These are phyloP conservation scores for Termitomyces sp. DNA, from an alignment of 768 basidiomycete genomes.

Conservation along the genomic window DNA sequence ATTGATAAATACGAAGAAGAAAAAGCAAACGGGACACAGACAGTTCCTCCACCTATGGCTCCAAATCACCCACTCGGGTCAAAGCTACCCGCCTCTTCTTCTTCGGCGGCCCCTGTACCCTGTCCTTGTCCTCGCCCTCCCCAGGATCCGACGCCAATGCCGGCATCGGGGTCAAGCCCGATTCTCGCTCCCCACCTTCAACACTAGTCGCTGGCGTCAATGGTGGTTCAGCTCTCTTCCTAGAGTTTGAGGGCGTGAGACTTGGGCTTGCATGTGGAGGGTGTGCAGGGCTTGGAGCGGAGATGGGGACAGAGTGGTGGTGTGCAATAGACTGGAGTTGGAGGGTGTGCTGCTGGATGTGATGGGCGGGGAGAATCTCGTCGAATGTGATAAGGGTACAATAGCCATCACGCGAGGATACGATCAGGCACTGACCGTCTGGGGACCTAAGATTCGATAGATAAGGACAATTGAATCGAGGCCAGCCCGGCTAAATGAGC, in stretches of 20 bases:
- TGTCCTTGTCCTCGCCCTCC: conserved; percentile 19
- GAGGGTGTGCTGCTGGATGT: conserved; percentile 86
- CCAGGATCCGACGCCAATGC: conserved; percentile 6
- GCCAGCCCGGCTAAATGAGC: background rate
- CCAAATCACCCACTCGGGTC: conserved; percentile 61
- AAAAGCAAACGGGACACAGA: background rate
- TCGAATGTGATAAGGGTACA: conserved; percentile 95
- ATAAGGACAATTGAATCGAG: background rate
- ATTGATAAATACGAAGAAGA: background rate
- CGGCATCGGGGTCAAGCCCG: conserved; percentile 12
- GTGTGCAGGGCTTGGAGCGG: conserved; percentile 27
- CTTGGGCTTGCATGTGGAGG: conserved; percentile 24
- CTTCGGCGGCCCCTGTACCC: conserved; percentile 60
- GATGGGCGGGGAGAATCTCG: conserved; percentile 83
- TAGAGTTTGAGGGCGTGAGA: conserved; percentile 21
- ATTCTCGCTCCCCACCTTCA: conserved; percentile 31
- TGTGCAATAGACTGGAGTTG: conserved; percentile 91
- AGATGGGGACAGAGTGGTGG: conserved; percentile 67
- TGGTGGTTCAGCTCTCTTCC: conserved; percentile 39
- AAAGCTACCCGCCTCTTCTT: conserved; percentile 82
- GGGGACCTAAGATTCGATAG: conserved; percentile 65
- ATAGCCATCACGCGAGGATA: conserved; percentile 94
- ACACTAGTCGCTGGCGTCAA: conserved; percentile 45
- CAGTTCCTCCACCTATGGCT: conserved; percentile 13
- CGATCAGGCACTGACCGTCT: conserved; percentile 88